phyloP scores from a whole-genome alignment of 75 land plant species.

The Pinus taeda region DNA sequence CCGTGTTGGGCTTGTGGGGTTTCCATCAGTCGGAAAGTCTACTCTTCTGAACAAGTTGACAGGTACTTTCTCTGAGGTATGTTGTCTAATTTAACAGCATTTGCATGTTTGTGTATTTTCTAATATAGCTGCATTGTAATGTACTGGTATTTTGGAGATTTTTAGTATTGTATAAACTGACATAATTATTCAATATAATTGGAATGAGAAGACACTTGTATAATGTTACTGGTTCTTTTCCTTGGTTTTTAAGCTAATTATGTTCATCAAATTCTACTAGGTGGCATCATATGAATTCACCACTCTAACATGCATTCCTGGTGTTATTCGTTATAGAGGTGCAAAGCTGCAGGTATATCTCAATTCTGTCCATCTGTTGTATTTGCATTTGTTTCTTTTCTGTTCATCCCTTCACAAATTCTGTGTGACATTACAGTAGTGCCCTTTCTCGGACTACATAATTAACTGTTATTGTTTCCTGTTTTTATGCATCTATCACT shows the following conservation, averaged over 20 bases:
- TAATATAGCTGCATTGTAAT: not conserved
- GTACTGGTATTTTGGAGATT: not conserved
- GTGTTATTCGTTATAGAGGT: slow-evolving; percentile 92
- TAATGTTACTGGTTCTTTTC: not conserved
- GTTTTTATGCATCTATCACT: too few species aligned
- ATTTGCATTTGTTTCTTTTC: not conserved
- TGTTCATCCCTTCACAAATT: too few species aligned
- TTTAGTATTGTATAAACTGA: not conserved
- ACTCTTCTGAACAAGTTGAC: slow-evolving; percentile 96
- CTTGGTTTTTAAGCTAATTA: not conserved
- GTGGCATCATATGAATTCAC: slow-evolving; percentile 99
- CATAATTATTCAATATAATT: not conserved
- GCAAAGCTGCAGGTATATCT: slow-evolving; percentile 91
- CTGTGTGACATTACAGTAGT: too few species aligned
- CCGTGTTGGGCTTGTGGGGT: slow-evolving; percentile 98
- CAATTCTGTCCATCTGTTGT: not conserved
- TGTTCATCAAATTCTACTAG: slow-evolving; percentile 35
- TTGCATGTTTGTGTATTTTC: slow-evolving; percentile 7
- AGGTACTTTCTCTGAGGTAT: slow-evolving; percentile 98
- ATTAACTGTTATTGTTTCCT: too few species aligned
- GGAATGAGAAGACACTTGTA: not conserved
- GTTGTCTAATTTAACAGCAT: slow-evolving; percentile 1
- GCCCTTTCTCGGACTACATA: too few species aligned
- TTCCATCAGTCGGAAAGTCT: slow-evolving; percentile 99
- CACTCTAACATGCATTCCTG: slow-evolving; percentile 98